Percentiles rank a stretch among this genome's conserved stretches.
Evolutionary conservation across 208 protist species (phyloP).

Genomic region (Histomonas meleagridis): DNA sequence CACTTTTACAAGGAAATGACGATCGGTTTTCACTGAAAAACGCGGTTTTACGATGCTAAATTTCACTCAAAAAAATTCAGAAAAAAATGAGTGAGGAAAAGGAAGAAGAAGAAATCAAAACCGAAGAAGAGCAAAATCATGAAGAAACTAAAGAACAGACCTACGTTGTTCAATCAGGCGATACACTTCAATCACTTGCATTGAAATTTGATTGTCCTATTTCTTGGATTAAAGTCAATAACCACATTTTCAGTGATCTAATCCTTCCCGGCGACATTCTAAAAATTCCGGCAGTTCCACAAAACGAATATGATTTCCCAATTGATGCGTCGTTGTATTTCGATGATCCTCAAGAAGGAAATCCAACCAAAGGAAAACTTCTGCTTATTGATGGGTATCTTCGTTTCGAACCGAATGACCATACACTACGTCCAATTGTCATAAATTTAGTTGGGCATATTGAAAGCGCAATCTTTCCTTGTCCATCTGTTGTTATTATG

Average conservation of each 20-base stretch:
- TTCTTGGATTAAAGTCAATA: not conserved
- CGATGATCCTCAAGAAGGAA: not conserved
- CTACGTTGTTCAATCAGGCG: not conserved
- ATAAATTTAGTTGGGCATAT: not conserved
- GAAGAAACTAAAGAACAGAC: not conserved
- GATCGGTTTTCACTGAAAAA: no score
- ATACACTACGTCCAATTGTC: not conserved
- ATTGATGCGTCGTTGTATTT: not conserved
- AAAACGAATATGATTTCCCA: not conserved
- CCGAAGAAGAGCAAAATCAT: no score
- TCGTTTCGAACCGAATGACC: not conserved
- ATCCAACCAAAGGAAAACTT: not conserved
- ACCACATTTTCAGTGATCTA: not conserved
- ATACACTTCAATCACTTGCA: not conserved
- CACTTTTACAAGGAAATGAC: no score
- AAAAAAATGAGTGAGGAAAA: no score
- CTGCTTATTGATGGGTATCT: not conserved
- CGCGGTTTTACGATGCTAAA: no score
- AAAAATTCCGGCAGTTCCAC: not conserved
- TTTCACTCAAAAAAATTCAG: no score
- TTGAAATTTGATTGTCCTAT: not conserved
- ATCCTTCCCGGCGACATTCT: not conserved
- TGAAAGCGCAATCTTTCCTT: not conserved
- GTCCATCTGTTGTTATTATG: not conserved
- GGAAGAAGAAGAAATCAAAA: no score